A percentile compares a stretch with the other conserved stretches of the same genome.
phyloP scores from a whole-genome alignment of 208 protist species.

The Endotrypanum monterogeii region DNA sequence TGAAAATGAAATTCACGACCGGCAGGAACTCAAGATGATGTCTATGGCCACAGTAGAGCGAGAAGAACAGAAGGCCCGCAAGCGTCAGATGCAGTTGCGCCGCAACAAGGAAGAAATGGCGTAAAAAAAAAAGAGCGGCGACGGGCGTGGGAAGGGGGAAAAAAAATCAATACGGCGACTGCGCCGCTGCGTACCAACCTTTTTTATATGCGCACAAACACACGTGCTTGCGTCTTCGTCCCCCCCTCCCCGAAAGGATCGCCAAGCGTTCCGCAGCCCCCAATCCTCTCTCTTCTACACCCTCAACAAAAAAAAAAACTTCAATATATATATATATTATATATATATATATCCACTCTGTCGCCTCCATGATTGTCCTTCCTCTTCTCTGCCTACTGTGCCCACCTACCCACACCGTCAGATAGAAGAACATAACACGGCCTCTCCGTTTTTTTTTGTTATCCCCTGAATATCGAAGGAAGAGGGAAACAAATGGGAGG shows the following conservation, averaged over 20 bases:
- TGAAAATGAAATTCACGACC: slow-evolving; percentile 87
- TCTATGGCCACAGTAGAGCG: slow-evolving; percentile 83
- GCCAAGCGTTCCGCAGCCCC: not conserved
- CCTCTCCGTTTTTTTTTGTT: no score
- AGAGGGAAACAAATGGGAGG: no score
- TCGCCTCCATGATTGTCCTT: no score
- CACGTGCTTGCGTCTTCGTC: not conserved
- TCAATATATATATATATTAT: no score
- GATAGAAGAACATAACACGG: no score
- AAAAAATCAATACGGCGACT: not conserved
- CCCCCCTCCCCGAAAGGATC: not conserved
- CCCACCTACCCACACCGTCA: no score
- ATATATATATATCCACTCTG: no score
- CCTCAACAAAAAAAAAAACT: no score
- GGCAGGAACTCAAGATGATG: slow-evolving; percentile 90
- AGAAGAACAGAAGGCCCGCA: slow-evolving; percentile 86
- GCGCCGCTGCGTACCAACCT: not conserved
- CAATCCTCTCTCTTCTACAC: not conserved
- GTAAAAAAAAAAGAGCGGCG: slow-evolving; percentile 5
- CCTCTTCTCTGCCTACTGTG: no score
- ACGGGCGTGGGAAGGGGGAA: not conserved
- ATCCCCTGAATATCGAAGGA: no score
- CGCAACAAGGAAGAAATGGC: slow-evolving; percentile 46
- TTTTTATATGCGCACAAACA: not conserved
- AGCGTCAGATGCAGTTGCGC: slow-evolving; percentile 55